Percentiles rank a stretch among this genome's conserved stretches.
Evolutionary conservation across 352 stramenopile genomes (phyloP).

Genomic region (Phytophthora constricta): DNA sequence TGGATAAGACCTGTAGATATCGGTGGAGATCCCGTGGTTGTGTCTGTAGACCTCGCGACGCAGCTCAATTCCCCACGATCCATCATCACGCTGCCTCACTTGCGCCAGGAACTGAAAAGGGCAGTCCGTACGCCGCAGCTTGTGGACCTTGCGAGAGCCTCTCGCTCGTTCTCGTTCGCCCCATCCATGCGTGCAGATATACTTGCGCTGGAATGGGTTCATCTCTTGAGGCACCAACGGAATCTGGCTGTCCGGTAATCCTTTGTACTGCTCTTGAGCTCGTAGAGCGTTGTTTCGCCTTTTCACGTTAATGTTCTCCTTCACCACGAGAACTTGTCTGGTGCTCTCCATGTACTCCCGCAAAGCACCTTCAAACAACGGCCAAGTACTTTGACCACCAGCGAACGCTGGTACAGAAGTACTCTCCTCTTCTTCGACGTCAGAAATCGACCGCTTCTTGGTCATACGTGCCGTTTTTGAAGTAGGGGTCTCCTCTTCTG

Average conservation of each 20-base stretch:
- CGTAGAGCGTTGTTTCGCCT: not conserved
- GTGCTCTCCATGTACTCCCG: not conserved
- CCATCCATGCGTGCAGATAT: not conserved
- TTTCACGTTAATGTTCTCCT: not conserved
- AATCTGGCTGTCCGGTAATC: not conserved
- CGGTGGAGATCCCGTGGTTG: conserved; percentile 5
- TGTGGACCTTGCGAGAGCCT: not conserved
- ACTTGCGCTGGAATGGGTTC: not conserved
- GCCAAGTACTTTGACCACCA: too few species aligned
- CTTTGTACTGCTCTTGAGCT: not conserved
- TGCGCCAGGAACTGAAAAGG: conserved; percentile 20
- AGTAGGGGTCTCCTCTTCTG: too few species aligned
- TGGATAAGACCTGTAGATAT: conserved; percentile 19
- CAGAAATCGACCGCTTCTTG: too few species aligned
- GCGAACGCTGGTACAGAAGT: too few species aligned
- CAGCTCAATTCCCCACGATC: conserved; percentile 5
- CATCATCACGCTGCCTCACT: not conserved
- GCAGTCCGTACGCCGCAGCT: not conserved
- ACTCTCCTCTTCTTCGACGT: too few species aligned
- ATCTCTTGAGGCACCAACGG: not conserved
- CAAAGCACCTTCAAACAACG: too few species aligned
- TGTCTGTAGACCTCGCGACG: conserved; percentile 10
- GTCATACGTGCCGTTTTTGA: too few species aligned
- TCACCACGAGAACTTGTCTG: not conserved
- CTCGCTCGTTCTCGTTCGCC: not conserved